phyloP scores from a whole-genome alignment of 495 filamentous ascomycete species.

The Penicillium paxilli region DNA sequence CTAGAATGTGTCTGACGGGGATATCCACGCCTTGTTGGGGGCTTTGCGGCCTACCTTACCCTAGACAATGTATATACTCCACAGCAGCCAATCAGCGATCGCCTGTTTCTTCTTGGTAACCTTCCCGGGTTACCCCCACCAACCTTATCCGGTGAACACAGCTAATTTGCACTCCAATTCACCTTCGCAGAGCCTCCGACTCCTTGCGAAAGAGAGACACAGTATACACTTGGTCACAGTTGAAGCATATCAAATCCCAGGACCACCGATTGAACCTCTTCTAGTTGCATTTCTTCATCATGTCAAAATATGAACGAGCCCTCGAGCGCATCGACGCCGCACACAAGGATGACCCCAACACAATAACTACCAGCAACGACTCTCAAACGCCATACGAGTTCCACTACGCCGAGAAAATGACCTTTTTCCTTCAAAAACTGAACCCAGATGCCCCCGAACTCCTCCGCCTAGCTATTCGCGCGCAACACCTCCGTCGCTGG shows the following conservation, averaged over 20 bases:
- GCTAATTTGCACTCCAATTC: not conserved
- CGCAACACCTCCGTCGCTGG: conserved; percentile 82
- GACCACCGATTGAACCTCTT: no score
- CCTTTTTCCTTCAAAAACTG: conserved; percentile 59
- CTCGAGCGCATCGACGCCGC: conserved; percentile 69
- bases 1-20: not conserved
- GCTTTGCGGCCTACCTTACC: no score
- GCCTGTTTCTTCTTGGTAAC: not conserved
- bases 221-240: not conserved
- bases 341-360: conserved; percentile 67
- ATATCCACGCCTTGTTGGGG: not conserved
- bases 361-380: conserved; percentile 20
- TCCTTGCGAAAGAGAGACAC: not conserved
- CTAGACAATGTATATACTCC: not conserved
- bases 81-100: not conserved
- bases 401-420: conserved; percentile 78
- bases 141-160: not conserved
- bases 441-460: conserved; percentile 57
- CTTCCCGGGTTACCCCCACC: not conserved
- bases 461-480: conserved; percentile 72
- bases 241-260: no score
- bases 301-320: conserved; percentile 45
- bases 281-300: not conserved
- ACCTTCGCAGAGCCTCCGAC: not conserved
- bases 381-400: conserved; percentile 65